Base-by-base conservation (phyloP, 345 rosid genomes). In the Lumnitzera racemosa region DNA sequence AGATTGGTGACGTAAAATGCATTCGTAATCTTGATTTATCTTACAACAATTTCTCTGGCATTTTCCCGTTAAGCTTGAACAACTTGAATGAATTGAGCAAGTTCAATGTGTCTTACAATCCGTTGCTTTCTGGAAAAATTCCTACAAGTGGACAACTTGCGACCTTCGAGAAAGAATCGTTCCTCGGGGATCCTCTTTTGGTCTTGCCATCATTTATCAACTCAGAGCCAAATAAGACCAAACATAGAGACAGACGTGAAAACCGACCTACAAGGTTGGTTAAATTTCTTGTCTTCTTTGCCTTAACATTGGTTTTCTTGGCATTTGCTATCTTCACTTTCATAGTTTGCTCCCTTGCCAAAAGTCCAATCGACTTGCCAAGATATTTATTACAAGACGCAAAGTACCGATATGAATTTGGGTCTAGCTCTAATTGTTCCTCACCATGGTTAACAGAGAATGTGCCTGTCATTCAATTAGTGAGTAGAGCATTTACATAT, bases 51-150 rank as follows among this genome's bases (percentile, higher is more conserved):
- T 89, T 92, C 70, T 89, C 96, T 17, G 96, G 96, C 23, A 46
- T 23, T 51, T 89, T 89, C 52, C 96, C 98, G 0, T 47, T 73
- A 1, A 87, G 83, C 81, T 70, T 92, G 58, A 82, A 70, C 60
- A 67, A 67, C 48, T 73, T 89, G 83, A 55, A 58, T 27, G 87
- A 82, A 48, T 67, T 92, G 41, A 92, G 71, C 71, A 83, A 85
- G 82, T 89, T 92, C 76, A 89, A 92, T 69, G 76, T 92, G 73
- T 92, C 98, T 12, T 85, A 66, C 78, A 92, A 92, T 78, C 91
- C 83, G 7, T 47, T 74, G 12, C 80, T 92, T 53, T 75, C 91
- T 0, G 98, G 98, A 1, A 47, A 49, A 57, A 67, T 89, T 58
- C 94, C 98, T 14, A 24, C 73, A 20, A 85, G 89, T 0, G 98